A percentile compares a stretch with the other conserved stretches of the same genome.
These are phyloP conservation scores for Kodamaea restingae DNA, from an alignment of 805 yeast genomes.

Conservation along the genomic window DNA sequence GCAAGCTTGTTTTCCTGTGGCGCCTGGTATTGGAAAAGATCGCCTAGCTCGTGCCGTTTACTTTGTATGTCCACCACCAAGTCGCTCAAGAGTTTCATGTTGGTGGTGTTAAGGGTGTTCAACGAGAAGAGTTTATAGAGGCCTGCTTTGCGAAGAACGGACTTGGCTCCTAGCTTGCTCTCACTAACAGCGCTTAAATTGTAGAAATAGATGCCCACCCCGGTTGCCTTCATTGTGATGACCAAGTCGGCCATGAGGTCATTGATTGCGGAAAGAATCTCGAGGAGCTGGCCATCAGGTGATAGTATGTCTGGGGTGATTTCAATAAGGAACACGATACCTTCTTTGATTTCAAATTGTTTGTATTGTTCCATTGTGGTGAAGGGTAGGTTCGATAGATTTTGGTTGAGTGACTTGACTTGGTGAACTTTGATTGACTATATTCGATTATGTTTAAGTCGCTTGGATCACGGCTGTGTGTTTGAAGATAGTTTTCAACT, in stretches of 20 bases:
- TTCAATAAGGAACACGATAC: constrained; percentile 61
- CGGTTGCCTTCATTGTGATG: constrained; percentile 62
- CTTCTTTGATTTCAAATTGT: constrained; percentile 54
- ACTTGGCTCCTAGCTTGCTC: constrained; percentile 12
- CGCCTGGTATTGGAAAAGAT: constrained; percentile 11
- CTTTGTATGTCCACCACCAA: constrained; percentile 47
- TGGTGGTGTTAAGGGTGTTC: constrained; percentile 49
- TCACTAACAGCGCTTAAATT: constrained; percentile 22
- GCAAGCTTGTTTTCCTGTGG: constrained; percentile 23
- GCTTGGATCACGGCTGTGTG: too few relatives aligned
- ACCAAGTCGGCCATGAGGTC: constrained; percentile 65
- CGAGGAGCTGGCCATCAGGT: constrained; percentile 44
- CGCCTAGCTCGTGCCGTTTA: constrained; percentile 15
- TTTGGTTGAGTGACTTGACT: too few relatives aligned
- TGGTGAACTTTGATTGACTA: too few relatives aligned
- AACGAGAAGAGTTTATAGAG: constrained; percentile 50
- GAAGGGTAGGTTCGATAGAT: too few relatives aligned
- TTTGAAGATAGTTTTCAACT: too few relatives aligned
- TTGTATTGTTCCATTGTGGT: constrained; percentile 4
- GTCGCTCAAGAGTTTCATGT: constrained; percentile 55
- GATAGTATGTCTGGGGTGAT: constrained; percentile 33
- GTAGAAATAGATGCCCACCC: constrained; percentile 68
- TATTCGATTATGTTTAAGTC: too few relatives aligned
- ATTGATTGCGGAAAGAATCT: constrained; percentile 53
- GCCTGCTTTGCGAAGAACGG: constrained; percentile 31